A percentile compares a stretch with the other conserved stretches of the same genome.
Conservation (phyloP, 2,329 filamentous ascomycete species). For the Chrysoporthe austroafricana region DNA sequence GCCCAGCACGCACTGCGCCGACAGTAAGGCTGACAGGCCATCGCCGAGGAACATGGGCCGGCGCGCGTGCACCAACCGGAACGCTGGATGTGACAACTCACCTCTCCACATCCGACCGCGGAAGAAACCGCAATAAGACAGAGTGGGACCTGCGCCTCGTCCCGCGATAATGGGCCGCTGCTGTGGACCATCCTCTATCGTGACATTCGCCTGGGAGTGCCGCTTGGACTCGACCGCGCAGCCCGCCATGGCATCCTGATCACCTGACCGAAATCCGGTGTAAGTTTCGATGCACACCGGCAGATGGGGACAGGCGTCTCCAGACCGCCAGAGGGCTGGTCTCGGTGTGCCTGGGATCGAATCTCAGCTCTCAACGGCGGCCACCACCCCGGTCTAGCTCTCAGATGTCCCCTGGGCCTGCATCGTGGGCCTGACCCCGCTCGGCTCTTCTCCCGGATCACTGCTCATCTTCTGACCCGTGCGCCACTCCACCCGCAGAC, state of each 20-base stretch:
- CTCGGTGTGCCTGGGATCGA: not conserved
- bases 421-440: slow-evolving; percentile 16
- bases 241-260: not conserved
- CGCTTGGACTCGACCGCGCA: not conserved
- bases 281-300: not conserved
- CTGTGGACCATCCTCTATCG: slow-evolving; percentile 9
- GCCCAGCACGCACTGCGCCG: no score
- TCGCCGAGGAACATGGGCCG: not conserved
- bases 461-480: slow-evolving; percentile 11
- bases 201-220: not conserved
- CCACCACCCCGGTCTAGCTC: not conserved
- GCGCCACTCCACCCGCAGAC: slow-evolving; percentile 9
- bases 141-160: slow-evolving; percentile 20
- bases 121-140: slow-evolving; percentile 12
- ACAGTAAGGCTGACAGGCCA: no score
- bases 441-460: slow-evolving; percentile 21
- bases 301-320: not conserved
- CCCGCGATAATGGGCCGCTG: slow-evolving; percentile 24
- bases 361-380: no score
- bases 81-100: not conserved
- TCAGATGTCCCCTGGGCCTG: not conserved
- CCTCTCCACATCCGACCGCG: not conserved
- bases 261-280: no score
- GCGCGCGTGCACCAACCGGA: not conserved
- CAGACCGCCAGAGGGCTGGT: not conserved